A percentile compares a stretch with the other conserved stretches of the same genome.
Evolutionary conservation across 805 yeast genomes (phyloP).

Genomic region (Cyberlindnera galapagoensis): DNA sequence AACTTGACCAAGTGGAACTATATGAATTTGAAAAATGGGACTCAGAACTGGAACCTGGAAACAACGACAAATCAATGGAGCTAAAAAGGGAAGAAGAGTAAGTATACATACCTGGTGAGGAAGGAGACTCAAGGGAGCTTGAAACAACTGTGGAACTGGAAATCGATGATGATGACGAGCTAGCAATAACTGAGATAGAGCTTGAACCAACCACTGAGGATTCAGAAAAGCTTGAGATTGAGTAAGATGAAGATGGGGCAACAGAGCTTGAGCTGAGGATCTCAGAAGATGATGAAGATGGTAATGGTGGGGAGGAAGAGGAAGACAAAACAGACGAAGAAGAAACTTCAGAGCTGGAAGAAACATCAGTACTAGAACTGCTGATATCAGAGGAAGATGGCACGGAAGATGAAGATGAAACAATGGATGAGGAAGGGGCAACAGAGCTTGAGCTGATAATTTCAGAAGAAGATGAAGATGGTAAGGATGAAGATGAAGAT

Average conservation of each 20-base stretch:
- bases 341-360: neutral
- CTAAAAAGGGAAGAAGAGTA: no score
- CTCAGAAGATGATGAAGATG: no score
- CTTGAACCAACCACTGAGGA: neutral
- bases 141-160: no score
- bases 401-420: constrained; percentile 3
- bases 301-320: no score
- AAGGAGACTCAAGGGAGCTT: no score
- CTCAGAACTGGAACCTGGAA: no score
- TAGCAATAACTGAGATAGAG: neutral
- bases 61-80: no score
- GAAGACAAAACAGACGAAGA: neutral
- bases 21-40: no score
- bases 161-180: neutral
- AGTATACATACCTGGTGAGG: constrained; percentile 2
- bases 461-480: neutral
- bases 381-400: neutral
- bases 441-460: constrained; percentile 1
- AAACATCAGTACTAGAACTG: constrained; percentile 1
- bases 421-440: constrained; percentile 1
- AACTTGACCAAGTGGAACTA: no score
- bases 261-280: neutral
- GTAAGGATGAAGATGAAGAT: constrained; percentile 4
- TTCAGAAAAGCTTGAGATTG: neutral
- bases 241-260: no score